phyloP scores from a whole-genome alignment of 2,329 filamentous ascomycete species.

The Zymoseptoria pseudotritici region DNA sequence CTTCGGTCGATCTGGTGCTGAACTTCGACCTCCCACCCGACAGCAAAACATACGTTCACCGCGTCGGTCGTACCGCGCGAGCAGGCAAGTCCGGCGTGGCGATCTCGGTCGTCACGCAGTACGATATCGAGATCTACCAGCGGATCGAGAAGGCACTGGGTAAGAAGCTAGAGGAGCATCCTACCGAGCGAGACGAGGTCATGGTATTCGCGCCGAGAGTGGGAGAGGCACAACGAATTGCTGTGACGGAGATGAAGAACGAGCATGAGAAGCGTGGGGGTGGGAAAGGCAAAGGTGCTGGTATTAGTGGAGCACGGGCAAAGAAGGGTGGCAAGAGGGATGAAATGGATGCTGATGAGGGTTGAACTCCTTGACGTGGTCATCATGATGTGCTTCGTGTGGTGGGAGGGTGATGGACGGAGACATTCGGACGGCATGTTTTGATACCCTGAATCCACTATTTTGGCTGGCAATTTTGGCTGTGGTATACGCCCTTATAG shows the following conservation, averaged over 20 bases:
- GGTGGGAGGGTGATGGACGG: too few relatives aligned
- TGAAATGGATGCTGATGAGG: slow-evolving; percentile 71
- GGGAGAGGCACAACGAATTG: slow-evolving; percentile 73
- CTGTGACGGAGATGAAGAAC: slow-evolving; percentile 73
- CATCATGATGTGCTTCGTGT: not conserved
- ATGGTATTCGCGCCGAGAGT: slow-evolving; percentile 73
- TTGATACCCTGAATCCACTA: not conserved
- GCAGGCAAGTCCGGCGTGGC: slow-evolving; percentile 79
- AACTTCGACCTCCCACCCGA: slow-evolving; percentile 81
- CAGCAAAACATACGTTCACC: slow-evolving; percentile 84
- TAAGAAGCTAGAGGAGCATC: slow-evolving; percentile 64
- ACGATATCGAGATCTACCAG: slow-evolving; percentile 72
- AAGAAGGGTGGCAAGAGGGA: slow-evolving; percentile 51
- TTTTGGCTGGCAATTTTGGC: not conserved
- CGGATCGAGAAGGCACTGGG: slow-evolving; percentile 77
- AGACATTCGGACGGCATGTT: not conserved
- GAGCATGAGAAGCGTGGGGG: slow-evolving; percentile 61
- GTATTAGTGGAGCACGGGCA: slow-evolving; percentile 43
- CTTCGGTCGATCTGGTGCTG: slow-evolving; percentile 78
- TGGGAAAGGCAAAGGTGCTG: slow-evolving; percentile 43
- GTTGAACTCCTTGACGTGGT: slow-evolving; percentile 25
- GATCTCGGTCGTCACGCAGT: slow-evolving; percentile 76
- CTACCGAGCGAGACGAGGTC: slow-evolving; percentile 70
- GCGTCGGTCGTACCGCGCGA: slow-evolving; percentile 79
- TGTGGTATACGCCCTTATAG: not conserved